Evolutionary conservation across 2,329 filamentous ascomycete species (phyloP).

Genomic region (Colletotrichum lini): DNA sequence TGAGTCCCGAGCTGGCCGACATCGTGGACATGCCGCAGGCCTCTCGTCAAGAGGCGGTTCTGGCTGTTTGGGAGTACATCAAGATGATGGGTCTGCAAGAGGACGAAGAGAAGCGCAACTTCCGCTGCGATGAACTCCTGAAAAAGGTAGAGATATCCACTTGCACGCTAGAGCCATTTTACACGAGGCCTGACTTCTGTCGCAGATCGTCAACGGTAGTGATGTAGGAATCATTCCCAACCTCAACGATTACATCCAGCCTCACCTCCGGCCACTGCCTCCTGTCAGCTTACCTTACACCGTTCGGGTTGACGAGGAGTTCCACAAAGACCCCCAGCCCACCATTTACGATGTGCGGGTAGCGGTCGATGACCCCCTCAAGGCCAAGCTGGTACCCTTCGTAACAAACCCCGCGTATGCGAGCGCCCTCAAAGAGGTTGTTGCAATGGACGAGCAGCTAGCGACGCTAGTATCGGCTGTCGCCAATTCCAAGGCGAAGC

Average conservation of each 20-base stretch:
- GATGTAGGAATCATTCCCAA: constrained; percentile 89
- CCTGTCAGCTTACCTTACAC: constrained; percentile 91
- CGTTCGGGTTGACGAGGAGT: constrained; percentile 90
- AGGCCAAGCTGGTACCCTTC: constrained; percentile 74
- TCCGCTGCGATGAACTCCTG: constrained; percentile 89
- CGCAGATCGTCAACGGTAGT: constrained; percentile 78
- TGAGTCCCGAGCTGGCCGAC: constrained; percentile 85
- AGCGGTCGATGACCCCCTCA: constrained; percentile 85
- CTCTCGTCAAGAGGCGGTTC: constrained; percentile 87
- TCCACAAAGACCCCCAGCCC: constrained; percentile 80
- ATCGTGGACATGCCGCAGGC: constrained; percentile 90
- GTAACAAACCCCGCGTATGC: constrained; percentile 80
- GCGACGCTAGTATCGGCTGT: constrained; percentile 87
- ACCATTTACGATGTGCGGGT: constrained; percentile 94
- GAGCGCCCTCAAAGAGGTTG: constrained; percentile 81
- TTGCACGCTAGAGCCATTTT: neutral
- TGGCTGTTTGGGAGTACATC: constrained; percentile 97
- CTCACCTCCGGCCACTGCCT: constrained; percentile 83
- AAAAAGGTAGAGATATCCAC: constrained; percentile 74
- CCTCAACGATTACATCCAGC: constrained; percentile 83
- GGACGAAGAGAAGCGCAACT: constrained; percentile 93
- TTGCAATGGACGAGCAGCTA: constrained; percentile 85
- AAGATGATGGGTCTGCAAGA: constrained; percentile 88
- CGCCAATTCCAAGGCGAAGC: constrained; percentile 88
- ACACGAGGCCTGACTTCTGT: neutral